These are phyloP conservation scores for Salix koriyanagi DNA, from an alignment of 345 rosid species.

Conservation along the genomic window DNA sequence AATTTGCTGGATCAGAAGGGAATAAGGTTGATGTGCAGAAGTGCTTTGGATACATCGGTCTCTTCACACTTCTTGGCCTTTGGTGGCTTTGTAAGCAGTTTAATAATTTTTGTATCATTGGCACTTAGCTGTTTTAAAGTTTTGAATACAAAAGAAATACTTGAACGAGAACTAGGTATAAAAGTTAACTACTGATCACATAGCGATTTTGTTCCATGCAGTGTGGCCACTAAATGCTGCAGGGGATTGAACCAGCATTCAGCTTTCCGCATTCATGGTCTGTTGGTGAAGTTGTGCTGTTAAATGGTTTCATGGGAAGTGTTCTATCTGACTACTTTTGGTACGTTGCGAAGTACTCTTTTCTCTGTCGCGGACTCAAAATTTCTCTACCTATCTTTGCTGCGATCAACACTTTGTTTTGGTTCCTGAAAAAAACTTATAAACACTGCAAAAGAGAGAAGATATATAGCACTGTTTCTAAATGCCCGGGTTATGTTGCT, in stretches of 20 bases:
- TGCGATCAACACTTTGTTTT: not conserved
- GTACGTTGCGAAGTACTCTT: conserved; percentile 21
- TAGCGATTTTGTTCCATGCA: conserved; percentile 22
- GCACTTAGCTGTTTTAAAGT: not conserved
- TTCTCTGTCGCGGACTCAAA: not conserved
- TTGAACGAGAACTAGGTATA: not conserved
- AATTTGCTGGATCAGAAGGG: conserved; percentile 52
- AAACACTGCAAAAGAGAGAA: not conserved
- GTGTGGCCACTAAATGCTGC: conserved; percentile 53
- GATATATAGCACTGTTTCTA: not conserved
- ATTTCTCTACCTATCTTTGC: not conserved
- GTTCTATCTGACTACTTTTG: conserved; percentile 60
- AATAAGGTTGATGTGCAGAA: conserved; percentile 53
- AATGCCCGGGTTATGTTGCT: not conserved
- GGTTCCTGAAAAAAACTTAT: not conserved
- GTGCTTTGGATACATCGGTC: conserved; percentile 56
- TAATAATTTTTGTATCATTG: not conserved
- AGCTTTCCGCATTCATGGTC: conserved; percentile 47
- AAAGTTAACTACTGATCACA: not conserved
- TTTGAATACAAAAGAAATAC: not conserved
- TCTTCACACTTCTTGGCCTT: conserved; percentile 51
- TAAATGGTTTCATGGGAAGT: conserved; percentile 51
- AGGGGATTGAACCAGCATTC: conserved; percentile 54
- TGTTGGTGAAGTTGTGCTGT: conserved; percentile 33
- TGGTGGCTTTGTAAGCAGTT: conserved; percentile 65